A percentile compares a stretch with the other conserved stretches of the same genome.
phyloP scores from a whole-genome alignment of 2,329 filamentous ascomycete genomes.

The Fusarium pseudonygamai region DNA sequence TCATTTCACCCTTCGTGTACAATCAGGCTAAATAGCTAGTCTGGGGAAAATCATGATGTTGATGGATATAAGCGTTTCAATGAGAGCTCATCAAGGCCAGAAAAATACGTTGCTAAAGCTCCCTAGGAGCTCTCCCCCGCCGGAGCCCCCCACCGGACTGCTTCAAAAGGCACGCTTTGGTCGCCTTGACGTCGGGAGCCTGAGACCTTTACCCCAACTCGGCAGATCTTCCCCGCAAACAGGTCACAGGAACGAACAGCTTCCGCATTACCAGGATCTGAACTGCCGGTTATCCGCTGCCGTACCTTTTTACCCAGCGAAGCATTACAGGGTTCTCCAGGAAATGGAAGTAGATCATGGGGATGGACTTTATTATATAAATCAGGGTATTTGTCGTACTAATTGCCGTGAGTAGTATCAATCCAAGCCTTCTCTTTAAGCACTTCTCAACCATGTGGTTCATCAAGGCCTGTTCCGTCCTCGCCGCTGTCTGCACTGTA shows the following conservation, averaged over 20 bases:
- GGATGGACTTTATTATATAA: background rate
- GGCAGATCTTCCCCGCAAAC: background rate
- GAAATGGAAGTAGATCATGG: background rate
- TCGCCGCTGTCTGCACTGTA: background rate
- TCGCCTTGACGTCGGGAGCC: too few relatives aligned
- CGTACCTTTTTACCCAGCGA: background rate
- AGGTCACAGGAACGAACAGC: background rate
- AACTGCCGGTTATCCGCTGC: background rate
- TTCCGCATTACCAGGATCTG: background rate
- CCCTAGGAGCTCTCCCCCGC: background rate
- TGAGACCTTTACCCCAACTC: too few relatives aligned
- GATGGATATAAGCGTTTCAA: background rate
- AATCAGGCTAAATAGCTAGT: background rate
- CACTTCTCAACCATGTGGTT: background rate
- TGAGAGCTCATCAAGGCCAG: background rate
- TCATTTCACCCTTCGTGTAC: background rate
- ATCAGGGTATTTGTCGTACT: background rate
- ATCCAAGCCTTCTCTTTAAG: background rate
- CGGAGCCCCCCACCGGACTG: background rate
- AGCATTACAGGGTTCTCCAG: background rate
- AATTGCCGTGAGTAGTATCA: fast-evolving
- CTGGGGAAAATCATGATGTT: background rate
- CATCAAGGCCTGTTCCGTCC: background rate
- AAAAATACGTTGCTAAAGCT: too few relatives aligned
- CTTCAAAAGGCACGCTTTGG: too few relatives aligned